These are phyloP conservation scores for Luffa acutangula DNA, from an alignment of 306 rosid species.

Conservation along the genomic window DNA sequence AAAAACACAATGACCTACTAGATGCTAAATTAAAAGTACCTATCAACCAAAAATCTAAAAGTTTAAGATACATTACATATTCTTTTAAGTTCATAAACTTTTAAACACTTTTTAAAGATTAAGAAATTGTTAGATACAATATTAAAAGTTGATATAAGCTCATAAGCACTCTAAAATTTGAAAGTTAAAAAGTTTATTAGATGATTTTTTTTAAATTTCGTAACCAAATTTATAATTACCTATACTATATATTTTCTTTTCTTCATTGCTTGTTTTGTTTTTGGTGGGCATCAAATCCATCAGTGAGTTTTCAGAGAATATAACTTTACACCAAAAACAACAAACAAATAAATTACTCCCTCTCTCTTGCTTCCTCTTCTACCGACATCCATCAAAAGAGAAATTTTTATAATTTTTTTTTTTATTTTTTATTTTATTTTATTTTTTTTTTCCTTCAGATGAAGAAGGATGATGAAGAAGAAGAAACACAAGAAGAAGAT, in stretches of 20 bases:
- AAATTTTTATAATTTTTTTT: background rate
- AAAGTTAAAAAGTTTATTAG: too few relatives aligned
- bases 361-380: conserved; percentile 2
- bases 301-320: conserved; percentile 9
- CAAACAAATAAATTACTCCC: background rate
- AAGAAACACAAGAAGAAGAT: background rate
- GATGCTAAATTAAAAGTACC: too few relatives aligned
- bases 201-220: too few relatives aligned
- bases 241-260: background rate
- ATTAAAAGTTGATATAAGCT: too few relatives aligned
- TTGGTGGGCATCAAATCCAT: background rate
- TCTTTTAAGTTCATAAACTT: too few relatives aligned
- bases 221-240: background rate
- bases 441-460: too few relatives aligned
- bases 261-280: background rate
- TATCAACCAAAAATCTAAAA: too few relatives aligned
- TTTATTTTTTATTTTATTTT: background rate
- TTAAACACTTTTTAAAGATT: too few relatives aligned
- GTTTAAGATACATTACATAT: too few relatives aligned
- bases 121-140: too few relatives aligned
- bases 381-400: background rate
- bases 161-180: too few relatives aligned
- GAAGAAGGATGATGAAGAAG: background rate
- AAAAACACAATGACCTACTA: too few relatives aligned
- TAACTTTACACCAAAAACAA: background rate